Base-by-base conservation (phyloP, 306 rosid genomes). In the Sesbania bispinosa region DNA sequence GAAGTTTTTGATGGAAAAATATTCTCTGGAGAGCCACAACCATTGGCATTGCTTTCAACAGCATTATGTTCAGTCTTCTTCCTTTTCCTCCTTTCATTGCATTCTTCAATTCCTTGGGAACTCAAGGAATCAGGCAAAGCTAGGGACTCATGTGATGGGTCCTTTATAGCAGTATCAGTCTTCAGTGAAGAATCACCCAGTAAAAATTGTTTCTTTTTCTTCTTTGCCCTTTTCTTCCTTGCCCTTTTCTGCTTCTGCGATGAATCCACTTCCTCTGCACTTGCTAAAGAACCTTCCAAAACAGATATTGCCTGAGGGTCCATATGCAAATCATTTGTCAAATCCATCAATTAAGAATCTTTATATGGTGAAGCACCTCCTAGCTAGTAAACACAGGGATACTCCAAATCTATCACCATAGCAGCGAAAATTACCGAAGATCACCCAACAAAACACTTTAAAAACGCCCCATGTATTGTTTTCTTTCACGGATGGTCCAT, bases 71-170 rank as follows among this genome's bases (percentile, higher is more conserved):
- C 42, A 24, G 48, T 35, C 54, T 75, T 78, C 70, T 4, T 2
- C 74, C 50, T 43, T 62, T 67, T 85, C 58, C 45, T 55, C 46
- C 8, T 46, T 11, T 30, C 61, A 63, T 64, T 54, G 13, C 26
- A 47, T 58, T 66, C 88, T 10, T 53, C 48, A 69, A 13, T 66
- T 24, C 1, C 29, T 70, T 77, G 57, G 14, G 73, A 78, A 32
- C 15, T 38, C 11, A 51, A 62, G 53, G 42, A 32, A 52, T 53
- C 41, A 43, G 82, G 54, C 59, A 60, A 71, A 76, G 46, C 54
- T n/a, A 54, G 73, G 29, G 47, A 26, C 67, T 54, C 66, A 11
- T 68, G 75, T 47, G 18, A 60, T 16, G 69, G 35, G 32, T 73
- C 32, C 18, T 73, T 68, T 10, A 20, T 7, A 46, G 80, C n/a